phyloP scores from a whole-genome alignment of 371 early-diverging fungal species.

The Amoeboaphelidium occidentale region DNA sequence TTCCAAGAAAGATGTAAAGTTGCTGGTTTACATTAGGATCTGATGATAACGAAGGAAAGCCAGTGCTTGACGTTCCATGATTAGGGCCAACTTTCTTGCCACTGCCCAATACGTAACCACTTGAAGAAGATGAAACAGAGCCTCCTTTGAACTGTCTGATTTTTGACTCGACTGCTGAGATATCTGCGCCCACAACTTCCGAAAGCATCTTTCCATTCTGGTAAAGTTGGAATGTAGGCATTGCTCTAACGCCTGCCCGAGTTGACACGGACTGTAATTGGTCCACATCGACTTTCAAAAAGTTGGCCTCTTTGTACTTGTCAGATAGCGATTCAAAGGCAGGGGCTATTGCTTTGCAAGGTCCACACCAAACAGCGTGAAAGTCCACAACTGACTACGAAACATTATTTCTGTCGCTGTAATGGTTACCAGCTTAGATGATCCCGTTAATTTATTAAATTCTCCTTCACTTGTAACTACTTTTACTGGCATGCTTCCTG shows the following conservation, averaged over 20 bases:
- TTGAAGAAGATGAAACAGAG: background rate
- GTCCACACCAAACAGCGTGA: conserved; percentile 16
- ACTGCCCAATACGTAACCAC: background rate
- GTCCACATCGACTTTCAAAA: conserved; percentile 17
- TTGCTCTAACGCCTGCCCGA: background rate
- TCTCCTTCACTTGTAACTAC: too few relatives aligned
- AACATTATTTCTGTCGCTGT: too few relatives aligned
- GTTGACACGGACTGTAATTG: background rate
- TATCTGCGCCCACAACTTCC: background rate
- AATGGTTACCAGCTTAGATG: too few relatives aligned
- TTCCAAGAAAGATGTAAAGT: too few relatives aligned
- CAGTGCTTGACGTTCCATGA: too few relatives aligned
- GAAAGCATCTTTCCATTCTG: background rate
- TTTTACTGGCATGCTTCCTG: too few relatives aligned
- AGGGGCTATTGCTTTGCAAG: conserved; percentile 12
- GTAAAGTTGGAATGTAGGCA: background rate
- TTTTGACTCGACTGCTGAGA: background rate
- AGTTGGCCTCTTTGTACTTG: conserved; percentile 9
- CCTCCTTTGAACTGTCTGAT: background rate
- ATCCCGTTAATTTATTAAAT: too few relatives aligned
- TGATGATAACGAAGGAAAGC: too few relatives aligned
- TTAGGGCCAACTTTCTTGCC: background rate
- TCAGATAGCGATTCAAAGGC: conserved; percentile 10
- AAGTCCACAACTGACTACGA: conserved; percentile 15
- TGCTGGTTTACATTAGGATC: too few relatives aligned